phyloP scores from a whole-genome alignment of 139 green algal species.

The Micractinium sp. region DNA sequence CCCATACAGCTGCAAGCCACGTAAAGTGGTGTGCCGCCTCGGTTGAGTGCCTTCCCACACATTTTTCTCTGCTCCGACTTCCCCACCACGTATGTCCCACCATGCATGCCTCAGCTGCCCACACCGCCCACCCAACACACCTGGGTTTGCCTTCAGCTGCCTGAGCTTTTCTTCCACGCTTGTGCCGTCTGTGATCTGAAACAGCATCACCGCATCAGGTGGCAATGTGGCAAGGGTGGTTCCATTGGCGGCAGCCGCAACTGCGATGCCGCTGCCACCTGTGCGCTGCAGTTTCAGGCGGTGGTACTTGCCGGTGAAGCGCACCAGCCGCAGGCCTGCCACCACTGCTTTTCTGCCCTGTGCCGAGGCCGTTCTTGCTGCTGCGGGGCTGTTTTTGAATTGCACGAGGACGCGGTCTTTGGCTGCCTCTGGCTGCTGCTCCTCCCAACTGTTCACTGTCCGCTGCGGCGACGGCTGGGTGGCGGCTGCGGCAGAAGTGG shows the following conservation, averaged over 20 bases:
- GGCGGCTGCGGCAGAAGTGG: neutral
- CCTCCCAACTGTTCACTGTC: neutral
- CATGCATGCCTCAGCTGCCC: too few species aligned
- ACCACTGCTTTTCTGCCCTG: neutral
- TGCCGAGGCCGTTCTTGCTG: neutral
- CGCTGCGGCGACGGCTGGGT: neutral
- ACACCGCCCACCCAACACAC: neutral
- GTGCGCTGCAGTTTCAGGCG: neutral
- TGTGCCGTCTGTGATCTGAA: neutral
- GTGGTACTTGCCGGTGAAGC: neutral
- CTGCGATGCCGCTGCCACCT: neutral
- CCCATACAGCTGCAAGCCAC: too few species aligned
- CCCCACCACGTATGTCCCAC: too few species aligned
- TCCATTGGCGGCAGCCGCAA: neutral
- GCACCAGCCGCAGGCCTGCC: neutral
- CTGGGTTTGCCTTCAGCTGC: neutral
- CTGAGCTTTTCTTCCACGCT: neutral
- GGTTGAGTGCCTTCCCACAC: too few species aligned
- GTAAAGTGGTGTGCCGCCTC: too few species aligned
- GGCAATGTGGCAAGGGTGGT: neutral
- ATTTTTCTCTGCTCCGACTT: too few species aligned
- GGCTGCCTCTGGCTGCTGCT: neutral
- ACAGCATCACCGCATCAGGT: neutral
- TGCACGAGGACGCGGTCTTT: neutral
- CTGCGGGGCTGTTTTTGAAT: neutral